Evolutionary conservation across 2,329 filamentous ascomycete species (phyloP), one percentile per base, ranked within the genome.

Genomic region (Calonectria ilicicola): DNA sequence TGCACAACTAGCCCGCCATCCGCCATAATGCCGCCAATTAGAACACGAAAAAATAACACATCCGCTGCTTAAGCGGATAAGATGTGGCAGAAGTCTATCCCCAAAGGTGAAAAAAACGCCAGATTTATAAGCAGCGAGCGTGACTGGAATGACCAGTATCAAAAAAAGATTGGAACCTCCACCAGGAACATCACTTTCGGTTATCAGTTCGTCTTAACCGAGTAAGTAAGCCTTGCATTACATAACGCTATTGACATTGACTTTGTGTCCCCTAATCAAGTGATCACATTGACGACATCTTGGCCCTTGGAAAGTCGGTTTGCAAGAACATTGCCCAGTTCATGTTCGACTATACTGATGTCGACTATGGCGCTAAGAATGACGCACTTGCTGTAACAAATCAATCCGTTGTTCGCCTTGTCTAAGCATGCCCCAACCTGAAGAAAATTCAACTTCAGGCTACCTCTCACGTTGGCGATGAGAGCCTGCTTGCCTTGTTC

Each of bases 241-340:
- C 42, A 26, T 3, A 5, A 26, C 32, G 15, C 21, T 10, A 27
- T 47, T n/a, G 4, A 21, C 17, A n/a, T 32, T 76, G 27, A 74
- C 32, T 4, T 38, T 19, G 17, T 35, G n/a, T 19, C 53, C n/a
- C n/a, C n/a, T n/a, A n/a, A n/a, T 44, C 35, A 66, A 76, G 74
- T 14, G 40, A 69, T 10, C 74, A 74, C 19, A 73, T 76, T 12
- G 65, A 74, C 14, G 70, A 75, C 8, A 76, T 76, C 21, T 32
- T 71, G 15, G 58, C 67, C 2, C 27, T 76, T 15, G 60, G 56
- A 40, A 44, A 51, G 19, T n/a, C 4, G 5, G 42, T 75, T 15
- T 60, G 68, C 47, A 40, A 73, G 35, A 67, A 68, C 5, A 60
- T 76, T 23, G 58, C 46, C 12, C 46, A 72, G 0, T 70, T 77